Evolutionary conservation across 768 basidiomycete species (phyloP).

Genomic region (Suillus clintonianus): DNA sequence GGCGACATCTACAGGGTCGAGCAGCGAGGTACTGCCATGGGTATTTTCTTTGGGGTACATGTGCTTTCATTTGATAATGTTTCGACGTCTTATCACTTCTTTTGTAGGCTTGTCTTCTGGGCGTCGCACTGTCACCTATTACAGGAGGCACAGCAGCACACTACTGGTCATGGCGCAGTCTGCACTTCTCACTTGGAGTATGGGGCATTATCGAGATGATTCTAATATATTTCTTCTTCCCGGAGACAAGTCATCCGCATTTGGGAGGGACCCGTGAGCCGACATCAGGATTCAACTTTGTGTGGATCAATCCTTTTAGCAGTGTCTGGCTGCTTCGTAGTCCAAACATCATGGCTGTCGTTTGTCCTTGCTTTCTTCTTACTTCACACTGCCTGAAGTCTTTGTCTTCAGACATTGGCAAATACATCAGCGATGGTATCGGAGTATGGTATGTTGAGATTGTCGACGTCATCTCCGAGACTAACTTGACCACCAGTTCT

Average conservation of each 20-base stretch:
- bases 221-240: constrained; percentile 44
- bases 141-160: constrained; percentile 19
- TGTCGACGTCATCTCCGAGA: not conserved
- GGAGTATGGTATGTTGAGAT: constrained; percentile 40
- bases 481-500: constrained; percentile 26
- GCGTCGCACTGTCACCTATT: not conserved
- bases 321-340: constrained; percentile 51
- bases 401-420: constrained; percentile 32
- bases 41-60: constrained; percentile 35
- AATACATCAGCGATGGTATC: constrained; percentile 34
- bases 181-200: constrained; percentile 46
- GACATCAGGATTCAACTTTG: constrained; percentile 16
- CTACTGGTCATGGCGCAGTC: constrained; percentile 59
- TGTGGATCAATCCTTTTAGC: constrained; percentile 54
- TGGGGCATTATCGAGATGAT: constrained; percentile 40
- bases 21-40: constrained; percentile 46
- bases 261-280: constrained; percentile 21
- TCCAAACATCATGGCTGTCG: constrained; percentile 53
- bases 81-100: constrained; percentile 25
- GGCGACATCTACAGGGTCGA: constrained; percentile 62
- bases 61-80: constrained; percentile 4
- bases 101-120: not conserved
- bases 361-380: constrained; percentile 30
- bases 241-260: constrained; percentile 60
- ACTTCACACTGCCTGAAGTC: not conserved